Evolutionary conservation across 345 rosid genomes (phyloP).

Genomic region (Lepidium didymum): DNA sequence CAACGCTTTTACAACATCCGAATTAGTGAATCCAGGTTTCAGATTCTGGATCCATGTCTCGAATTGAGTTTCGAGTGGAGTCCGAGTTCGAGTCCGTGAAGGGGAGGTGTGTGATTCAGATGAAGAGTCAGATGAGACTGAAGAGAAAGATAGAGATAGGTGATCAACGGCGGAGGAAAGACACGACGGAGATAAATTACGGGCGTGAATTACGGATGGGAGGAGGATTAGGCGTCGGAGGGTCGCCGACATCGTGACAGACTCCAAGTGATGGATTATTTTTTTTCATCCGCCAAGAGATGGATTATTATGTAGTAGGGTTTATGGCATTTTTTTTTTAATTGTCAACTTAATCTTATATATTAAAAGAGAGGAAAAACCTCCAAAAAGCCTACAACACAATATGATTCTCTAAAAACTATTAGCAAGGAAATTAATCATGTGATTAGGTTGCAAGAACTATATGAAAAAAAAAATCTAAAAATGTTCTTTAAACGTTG

Average conservation of each 20-base stretch:
- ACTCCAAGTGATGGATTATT: too few species aligned
- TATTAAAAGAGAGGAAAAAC: too few species aligned
- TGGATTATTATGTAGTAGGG: too few species aligned
- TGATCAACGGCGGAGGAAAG: constrained; percentile 18
- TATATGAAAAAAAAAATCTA: too few species aligned
- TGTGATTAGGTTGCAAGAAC: too few species aligned
- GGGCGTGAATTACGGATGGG: background rate
- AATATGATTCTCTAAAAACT: too few species aligned
- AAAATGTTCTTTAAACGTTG: too few species aligned
- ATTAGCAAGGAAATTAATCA: too few species aligned
- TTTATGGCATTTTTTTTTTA: too few species aligned
- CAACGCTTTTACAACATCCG: constrained; percentile 62
- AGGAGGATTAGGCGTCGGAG: constrained; percentile 32
- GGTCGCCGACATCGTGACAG: constrained; percentile 26
- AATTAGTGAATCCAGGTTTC: constrained; percentile 67
- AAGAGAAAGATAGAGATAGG: constrained; percentile 10
- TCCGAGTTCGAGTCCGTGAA: constrained; percentile 39
- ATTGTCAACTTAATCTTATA: too few species aligned
- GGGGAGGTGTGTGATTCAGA: constrained; percentile 16
- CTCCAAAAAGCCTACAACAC: too few species aligned
- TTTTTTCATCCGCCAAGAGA: too few species aligned
- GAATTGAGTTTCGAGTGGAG: constrained; percentile 72
- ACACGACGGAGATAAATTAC: background rate
- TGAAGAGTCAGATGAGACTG: constrained; percentile 8
- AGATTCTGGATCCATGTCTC: constrained; percentile 78